Evolutionary conservation across 805 yeast species (phyloP).

Genomic region (Schwanniomyces pseudopolymorphus): DNA sequence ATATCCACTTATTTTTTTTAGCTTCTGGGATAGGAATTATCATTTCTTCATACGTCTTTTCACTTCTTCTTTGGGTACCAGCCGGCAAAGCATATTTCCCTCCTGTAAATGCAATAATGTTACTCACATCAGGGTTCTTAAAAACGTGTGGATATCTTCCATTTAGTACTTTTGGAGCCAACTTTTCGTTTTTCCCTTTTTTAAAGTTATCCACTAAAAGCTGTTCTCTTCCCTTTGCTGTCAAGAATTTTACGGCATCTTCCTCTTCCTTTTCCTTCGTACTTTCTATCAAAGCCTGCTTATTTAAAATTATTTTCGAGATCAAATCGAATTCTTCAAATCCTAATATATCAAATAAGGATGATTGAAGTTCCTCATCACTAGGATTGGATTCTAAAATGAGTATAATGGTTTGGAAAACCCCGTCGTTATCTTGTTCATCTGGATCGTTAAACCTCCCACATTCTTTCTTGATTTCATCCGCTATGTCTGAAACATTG

Average conservation of each 20-base stretch:
- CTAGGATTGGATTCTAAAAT: slow-evolving; percentile 35
- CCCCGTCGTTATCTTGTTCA: slow-evolving; percentile 32
- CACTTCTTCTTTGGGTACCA: slow-evolving; percentile 70
- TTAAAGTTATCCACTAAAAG: slow-evolving; percentile 52
- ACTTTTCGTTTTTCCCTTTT: slow-evolving; percentile 46
- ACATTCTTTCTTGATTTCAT: slow-evolving; percentile 29
- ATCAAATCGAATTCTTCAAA: slow-evolving; percentile 83
- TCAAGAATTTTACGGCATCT: slow-evolving; percentile 31
- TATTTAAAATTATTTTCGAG: slow-evolving; percentile 55
- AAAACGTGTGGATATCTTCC: slow-evolving; percentile 85
- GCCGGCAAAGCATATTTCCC: slow-evolving; percentile 75
- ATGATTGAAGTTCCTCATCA: slow-evolving; percentile 66
- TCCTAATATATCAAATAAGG: slow-evolving; percentile 78
- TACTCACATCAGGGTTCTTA: slow-evolving; percentile 65
- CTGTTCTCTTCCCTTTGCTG: slow-evolving; percentile 55
- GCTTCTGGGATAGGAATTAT: slow-evolving; percentile 73
- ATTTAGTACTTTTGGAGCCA: slow-evolving; percentile 46
- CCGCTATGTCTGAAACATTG: slow-evolving; percentile 11
- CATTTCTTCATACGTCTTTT: slow-evolving; percentile 73
- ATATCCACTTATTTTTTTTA: slow-evolving; percentile 40
- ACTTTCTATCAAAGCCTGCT: slow-evolving; percentile 14
- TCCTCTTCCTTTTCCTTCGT: slow-evolving; percentile 14
- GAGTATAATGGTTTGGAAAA: slow-evolving; percentile 21
- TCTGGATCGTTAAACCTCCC: slow-evolving; percentile 30
- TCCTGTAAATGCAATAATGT: slow-evolving; percentile 71